Evolutionary conservation across 257 asterid species (phyloP).

Genomic region (Anisodus acutangulus): DNA sequence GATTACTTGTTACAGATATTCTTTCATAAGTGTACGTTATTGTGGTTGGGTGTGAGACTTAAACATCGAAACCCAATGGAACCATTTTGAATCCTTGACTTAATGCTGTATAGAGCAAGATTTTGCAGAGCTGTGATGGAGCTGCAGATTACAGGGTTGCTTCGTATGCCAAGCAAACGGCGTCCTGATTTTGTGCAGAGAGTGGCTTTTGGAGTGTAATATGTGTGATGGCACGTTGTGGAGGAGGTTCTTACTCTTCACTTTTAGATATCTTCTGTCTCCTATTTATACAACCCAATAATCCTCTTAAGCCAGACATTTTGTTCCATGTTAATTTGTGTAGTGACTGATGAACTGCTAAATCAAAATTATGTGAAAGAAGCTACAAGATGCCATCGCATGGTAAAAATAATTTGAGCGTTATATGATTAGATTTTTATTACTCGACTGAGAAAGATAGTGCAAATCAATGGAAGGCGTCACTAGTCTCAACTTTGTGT

Average conservation of each 20-base stretch:
- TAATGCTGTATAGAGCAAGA: constrained; percentile 62
- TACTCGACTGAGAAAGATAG: not conserved
- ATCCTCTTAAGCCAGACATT: not conserved
- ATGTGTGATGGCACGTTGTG: not conserved
- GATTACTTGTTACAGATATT: constrained; percentile 3
- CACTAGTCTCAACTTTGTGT: not conserved
- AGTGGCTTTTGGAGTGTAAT: constrained; percentile 78
- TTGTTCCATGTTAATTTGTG: not conserved
- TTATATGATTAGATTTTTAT: not conserved
- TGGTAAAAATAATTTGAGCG: not conserved
- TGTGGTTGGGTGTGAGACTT: not conserved
- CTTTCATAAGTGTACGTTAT: not conserved
- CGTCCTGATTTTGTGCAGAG: constrained; percentile 96
- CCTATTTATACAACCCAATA: not conserved
- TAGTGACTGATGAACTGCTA: not conserved
- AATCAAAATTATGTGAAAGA: not conserved
- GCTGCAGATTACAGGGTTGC: constrained; percentile 85
- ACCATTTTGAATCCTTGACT: constrained; percentile 53
- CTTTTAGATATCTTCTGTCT: not conserved
- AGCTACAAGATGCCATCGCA: not conserved
- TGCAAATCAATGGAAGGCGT: not conserved
- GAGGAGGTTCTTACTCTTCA: not conserved
- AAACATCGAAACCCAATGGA: not conserved
- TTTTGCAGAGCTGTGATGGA: constrained; percentile 92
- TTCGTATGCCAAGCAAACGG: constrained; percentile 92